A percentile compares a stretch with the other conserved stretches of the same genome.
Conservation (phyloP, 495 filamentous ascomycete species). For the Penicillium chermesinum region DNA sequence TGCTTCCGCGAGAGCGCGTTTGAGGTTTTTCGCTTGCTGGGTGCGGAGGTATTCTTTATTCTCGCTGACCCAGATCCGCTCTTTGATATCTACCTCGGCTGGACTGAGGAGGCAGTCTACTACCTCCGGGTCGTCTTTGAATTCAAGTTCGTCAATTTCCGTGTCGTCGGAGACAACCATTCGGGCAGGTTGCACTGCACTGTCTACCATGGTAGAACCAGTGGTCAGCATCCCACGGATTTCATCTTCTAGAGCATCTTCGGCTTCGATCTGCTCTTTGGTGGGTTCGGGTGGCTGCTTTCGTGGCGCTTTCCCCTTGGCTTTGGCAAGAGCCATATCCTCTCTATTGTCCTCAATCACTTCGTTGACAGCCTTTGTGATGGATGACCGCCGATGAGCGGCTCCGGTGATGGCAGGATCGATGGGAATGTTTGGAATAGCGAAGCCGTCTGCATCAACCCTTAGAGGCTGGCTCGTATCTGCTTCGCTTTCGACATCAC, state of each 20-base stretch:
- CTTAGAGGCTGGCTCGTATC: conserved; percentile 27
- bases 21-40: conserved; percentile 70
- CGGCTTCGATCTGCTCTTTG: conserved; percentile 37
- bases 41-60: conserved; percentile 86
- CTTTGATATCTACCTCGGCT: conserved; percentile 70
- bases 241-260: conserved; percentile 41
- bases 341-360: conserved; percentile 19
- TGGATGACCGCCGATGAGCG: conserved; percentile 18
- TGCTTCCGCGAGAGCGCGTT: conserved; percentile 54
- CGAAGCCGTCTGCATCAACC: conserved; percentile 45
- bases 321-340: conserved; percentile 15
- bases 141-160: conserved; percentile 69
- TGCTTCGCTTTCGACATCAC: conserved; percentile 11
- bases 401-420: conserved; percentile 36
- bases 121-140: conserved; percentile 76
- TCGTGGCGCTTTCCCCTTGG: conserved; percentile 30
- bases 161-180: conserved; percentile 38
- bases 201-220: conserved; percentile 38
- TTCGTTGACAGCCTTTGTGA: conserved; percentile 20
- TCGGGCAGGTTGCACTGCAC: conserved; percentile 10
- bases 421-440: conserved; percentile 44
- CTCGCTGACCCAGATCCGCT: conserved; percentile 86
- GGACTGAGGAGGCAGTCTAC: conserved; percentile 64
- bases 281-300: conserved; percentile 27
- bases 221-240: conserved; percentile 36